Evolutionary conservation across 768 basidiomycete genomes (phyloP), one percentile per base, ranked within the genome.

Genomic region (Coprinopsis strossmayeri): DNA sequence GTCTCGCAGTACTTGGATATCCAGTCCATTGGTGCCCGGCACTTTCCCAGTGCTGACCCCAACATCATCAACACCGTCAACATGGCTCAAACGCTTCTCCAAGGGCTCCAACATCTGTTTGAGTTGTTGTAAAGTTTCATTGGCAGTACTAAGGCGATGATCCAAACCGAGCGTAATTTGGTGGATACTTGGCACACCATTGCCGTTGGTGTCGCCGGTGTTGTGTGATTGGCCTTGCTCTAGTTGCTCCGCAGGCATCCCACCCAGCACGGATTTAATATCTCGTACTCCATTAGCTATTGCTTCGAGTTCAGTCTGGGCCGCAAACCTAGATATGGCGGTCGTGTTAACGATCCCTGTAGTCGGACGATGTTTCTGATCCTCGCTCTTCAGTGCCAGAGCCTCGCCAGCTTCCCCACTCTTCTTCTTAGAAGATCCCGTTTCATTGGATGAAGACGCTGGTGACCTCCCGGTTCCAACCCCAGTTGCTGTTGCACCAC

Each of bases 121-220:
- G 7, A 71, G 61, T 20, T 45, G 43, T 28, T 57, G 44, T 18
- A 69, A 51, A 34, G 56, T 50, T 18, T 59, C 55, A 24, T 61
- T 55, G 28, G 64, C 59, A 17, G 56, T 54, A 44, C 57, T 57
- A 5, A 61, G 54, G 7, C 59, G 61, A 32, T 59, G 56, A 37
- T 65, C 64, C 21, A 72, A 56, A 12, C 53, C 61, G 2, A 62
- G 49, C 0, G 69, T 51, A 46, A 66, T 58, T 40, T 69, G 57
- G 34, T 67, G 66, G 13, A 70, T 59, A 5, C 53, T 65, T 18
- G 59, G 60, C 48, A 27, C 25, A 25, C 26, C 40, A 32, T 32
- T 32, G 30, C 30, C 30, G 15, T 32, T 32, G 30, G 30, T 32
- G 30, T 32, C 15, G 9, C 17, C 35, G 35, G 11, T 32, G 30